Base-by-base conservation (phyloP, 73 alveolate species). In the Effrenium voratum region DNA sequence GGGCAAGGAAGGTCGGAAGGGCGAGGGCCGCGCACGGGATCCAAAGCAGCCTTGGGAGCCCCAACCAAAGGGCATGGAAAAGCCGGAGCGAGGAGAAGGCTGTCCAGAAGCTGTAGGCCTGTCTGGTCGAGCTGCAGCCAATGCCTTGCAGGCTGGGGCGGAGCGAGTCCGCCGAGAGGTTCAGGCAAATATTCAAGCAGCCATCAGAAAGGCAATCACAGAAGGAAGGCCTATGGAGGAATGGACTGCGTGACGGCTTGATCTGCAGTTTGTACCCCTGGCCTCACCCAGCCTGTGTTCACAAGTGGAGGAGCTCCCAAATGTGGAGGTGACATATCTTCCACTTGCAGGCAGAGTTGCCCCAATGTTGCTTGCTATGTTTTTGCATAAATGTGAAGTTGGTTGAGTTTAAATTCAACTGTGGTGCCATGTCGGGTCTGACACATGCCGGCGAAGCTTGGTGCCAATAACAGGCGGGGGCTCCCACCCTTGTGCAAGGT, bases 91-190 rank as follows among this genome's bases (percentile, higher is more conserved):
- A n/a, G 97, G 97, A 28, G 97, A 90, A 70, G 97, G 97, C 40
- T 90, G 97, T 57, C 97, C 97, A 43, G 97, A 90, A 57, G 97
- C 97, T 38, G 87, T 66, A 66, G 97, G 97, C 26, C 88, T 90
- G 34, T 87, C 66, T 5, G 97, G 97, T n/a, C 66, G 68, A 77
- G 97, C 97, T 16, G 97, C 97, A 30, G 97, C 97, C 26, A 87
- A 90, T 30, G 97, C 97, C 59, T 76, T 90, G 75, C 97, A 90
- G 68, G 45, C 88, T 1, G 97, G 97, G 45, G 97, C 97, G 16
- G 97, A 90, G 80, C 97, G 97, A 1, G 97, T 90, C 34, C 97
- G 97, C 43, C 97, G 97, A 43, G 97, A 90, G 76, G 47, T 90
- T 86, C 97, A 90, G 97, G 97, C 97, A 5, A 90, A 90, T 75